phyloP scores from a whole-genome alignment of 306 rosid species.

The Adenanthera pavonina region DNA sequence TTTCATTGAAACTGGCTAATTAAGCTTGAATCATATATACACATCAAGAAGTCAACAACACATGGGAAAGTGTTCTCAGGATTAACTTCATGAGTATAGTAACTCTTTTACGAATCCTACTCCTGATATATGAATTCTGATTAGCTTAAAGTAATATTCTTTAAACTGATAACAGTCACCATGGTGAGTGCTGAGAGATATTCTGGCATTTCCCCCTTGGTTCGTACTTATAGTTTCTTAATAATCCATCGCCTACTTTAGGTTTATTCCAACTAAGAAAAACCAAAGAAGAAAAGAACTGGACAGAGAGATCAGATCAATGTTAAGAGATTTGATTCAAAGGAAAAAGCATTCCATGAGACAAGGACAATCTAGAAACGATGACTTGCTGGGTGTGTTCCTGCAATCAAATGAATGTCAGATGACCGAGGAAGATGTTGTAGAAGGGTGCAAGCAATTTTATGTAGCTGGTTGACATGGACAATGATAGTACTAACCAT shows the following conservation, averaged over 20 bases:
- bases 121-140: too few species aligned
- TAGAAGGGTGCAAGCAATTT: constrained; percentile 62
- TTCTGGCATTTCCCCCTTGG: background rate
- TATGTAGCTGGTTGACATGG: constrained; percentile 62
- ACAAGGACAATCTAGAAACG: constrained; percentile 36
- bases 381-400: constrained; percentile 55
- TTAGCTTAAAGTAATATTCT: too few species aligned
- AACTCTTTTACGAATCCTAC: too few species aligned
- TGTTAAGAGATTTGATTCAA: constrained; percentile 43
- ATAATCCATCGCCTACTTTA: constrained; percentile 2
- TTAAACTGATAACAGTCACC: too few species aligned
- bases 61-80: too few species aligned
- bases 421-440: constrained; percentile 54
- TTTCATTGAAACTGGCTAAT: background rate
- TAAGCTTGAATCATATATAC: background rate
- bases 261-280: constrained; percentile 58
- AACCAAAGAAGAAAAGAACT: constrained; percentile 52
- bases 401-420: constrained; percentile 42
- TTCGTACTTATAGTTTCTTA: background rate
- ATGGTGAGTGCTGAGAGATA: background rate
- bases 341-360: constrained; percentile 42
- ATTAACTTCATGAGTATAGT: too few species aligned
- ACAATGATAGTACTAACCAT: constrained; percentile 55
- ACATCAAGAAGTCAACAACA: too few species aligned
- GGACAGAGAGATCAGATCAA: constrained; percentile 48